Evolutionary conservation across 2,329 filamentous ascomycete species (phyloP).

Genomic region (Rhexocercosporidium sp.): DNA sequence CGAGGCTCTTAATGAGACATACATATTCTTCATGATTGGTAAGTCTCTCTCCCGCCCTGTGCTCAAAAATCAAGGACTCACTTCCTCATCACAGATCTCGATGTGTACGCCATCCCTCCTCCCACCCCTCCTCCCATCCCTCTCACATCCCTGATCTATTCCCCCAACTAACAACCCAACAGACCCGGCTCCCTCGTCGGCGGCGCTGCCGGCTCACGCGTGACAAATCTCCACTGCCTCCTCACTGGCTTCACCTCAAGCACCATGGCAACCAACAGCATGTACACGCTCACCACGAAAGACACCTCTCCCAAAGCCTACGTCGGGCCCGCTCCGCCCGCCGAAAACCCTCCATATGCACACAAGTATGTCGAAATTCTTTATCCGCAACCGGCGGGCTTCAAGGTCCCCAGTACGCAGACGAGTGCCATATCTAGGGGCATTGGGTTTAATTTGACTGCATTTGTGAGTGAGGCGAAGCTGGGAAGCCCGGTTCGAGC

Average conservation of each 20-base stretch:
- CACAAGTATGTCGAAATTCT: conserved; percentile 28
- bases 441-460: conserved; percentile 26
- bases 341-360: conserved; percentile 21
- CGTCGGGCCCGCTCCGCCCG: conserved; percentile 22
- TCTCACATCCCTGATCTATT: not conserved
- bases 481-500: conserved; percentile 18
- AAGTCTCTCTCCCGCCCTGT: not conserved
- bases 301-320: conserved; percentile 24
- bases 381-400: conserved; percentile 19
- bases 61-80: not conserved
- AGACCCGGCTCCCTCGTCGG: conserved; percentile 6
- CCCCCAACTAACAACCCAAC: not conserved
- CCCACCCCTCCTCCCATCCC: not conserved
- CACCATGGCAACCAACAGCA: conserved; percentile 10
- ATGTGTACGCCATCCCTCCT: conserved; percentile 15
- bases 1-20: conserved; percentile 19
- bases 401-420: conserved; percentile 17
- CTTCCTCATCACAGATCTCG: conserved; percentile 19
- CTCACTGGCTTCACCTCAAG: conserved; percentile 23
- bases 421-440: conserved; percentile 16
- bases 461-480: conserved; percentile 16
- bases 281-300: conserved; percentile 17
- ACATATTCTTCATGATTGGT: conserved; percentile 28
- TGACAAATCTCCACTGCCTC: conserved; percentile 21
- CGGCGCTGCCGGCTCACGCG: conserved; percentile 13